phyloP scores from a whole-genome alignment of 768 basidiomycete genomes.

The Termitomyces sp. region DNA sequence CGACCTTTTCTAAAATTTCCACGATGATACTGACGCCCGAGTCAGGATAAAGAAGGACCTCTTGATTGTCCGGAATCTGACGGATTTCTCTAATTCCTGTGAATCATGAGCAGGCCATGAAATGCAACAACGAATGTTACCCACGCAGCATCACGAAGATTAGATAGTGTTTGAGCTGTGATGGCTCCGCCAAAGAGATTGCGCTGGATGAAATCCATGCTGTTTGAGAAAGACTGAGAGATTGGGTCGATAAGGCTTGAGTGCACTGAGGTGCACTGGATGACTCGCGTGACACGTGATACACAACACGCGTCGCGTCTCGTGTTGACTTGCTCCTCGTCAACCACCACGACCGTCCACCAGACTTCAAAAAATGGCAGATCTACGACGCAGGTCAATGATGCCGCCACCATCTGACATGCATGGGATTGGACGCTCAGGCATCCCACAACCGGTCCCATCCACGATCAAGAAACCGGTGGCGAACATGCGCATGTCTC shows the following conservation, averaged over 20 bases:
- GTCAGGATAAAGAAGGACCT: constrained; percentile 78
- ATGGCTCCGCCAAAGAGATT: constrained; percentile 90
- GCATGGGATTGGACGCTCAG: constrained; percentile 53
- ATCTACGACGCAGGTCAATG: constrained; percentile 54
- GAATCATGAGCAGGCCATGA: neutral
- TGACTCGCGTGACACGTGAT: constrained; percentile 20
- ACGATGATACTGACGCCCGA: constrained; percentile 76
- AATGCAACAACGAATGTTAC: constrained; percentile 26
- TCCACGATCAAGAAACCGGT: constrained; percentile 72
- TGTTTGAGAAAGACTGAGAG: neutral
- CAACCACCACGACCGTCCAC: neutral
- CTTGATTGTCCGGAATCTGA: constrained; percentile 93
- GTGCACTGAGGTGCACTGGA: neutral
- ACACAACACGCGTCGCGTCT: constrained; percentile 28
- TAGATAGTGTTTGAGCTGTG: constrained; percentile 48
- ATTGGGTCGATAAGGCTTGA: neutral
- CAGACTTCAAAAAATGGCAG: constrained; percentile 22
- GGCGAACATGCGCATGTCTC: constrained; percentile 60
- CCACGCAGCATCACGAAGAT: constrained; percentile 85
- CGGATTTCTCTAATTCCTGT: constrained; percentile 46
- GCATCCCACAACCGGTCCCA: constrained; percentile 60
- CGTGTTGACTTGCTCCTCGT: constrained; percentile 6
- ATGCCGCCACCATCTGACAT: constrained; percentile 55
- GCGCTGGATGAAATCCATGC: constrained; percentile 26
- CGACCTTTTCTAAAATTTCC: constrained; percentile 80